These are phyloP conservation scores for Epichloe sibirici DNA, from an alignment of 2,329 filamentous ascomycete genomes.

Conservation along the genomic window DNA sequence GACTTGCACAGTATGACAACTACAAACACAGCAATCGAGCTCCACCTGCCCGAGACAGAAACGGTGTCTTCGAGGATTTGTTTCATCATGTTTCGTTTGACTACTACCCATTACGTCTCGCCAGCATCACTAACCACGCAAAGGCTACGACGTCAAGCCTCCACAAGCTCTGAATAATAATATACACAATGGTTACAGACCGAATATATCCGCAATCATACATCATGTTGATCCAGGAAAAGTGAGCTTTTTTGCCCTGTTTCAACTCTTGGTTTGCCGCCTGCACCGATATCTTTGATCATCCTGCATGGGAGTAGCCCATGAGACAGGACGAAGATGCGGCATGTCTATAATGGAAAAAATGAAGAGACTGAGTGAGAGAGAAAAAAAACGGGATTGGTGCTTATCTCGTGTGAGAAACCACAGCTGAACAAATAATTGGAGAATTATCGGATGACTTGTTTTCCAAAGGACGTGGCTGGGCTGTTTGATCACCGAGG, in stretches of 20 bases:
- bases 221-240: neutral
- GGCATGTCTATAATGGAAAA: neutral
- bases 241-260: neutral
- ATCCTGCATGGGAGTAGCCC: neutral
- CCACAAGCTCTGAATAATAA: neutral
- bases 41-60: too few species aligned
- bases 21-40: too few species aligned
- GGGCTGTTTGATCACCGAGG: neutral
- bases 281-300: neutral
- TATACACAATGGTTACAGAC: constrained; percentile 1
- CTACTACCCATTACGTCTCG: constrained; percentile 1
- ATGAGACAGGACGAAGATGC: neutral
- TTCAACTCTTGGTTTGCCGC: neutral
- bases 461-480: neutral
- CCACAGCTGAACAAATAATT: neutral
- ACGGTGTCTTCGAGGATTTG: neutral
- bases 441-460: neutral
- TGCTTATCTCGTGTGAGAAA: neutral
- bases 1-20: too few species aligned
- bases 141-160: neutral
- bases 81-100: neutral
- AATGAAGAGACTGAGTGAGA: neutral
- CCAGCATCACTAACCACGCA: neutral
- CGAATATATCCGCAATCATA: constrained; percentile 1
- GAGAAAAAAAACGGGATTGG: neutral